Evolutionary conservation across 495 filamentous ascomycete genomes (phyloP).

Genomic region (Mytilinidion resinicola): DNA sequence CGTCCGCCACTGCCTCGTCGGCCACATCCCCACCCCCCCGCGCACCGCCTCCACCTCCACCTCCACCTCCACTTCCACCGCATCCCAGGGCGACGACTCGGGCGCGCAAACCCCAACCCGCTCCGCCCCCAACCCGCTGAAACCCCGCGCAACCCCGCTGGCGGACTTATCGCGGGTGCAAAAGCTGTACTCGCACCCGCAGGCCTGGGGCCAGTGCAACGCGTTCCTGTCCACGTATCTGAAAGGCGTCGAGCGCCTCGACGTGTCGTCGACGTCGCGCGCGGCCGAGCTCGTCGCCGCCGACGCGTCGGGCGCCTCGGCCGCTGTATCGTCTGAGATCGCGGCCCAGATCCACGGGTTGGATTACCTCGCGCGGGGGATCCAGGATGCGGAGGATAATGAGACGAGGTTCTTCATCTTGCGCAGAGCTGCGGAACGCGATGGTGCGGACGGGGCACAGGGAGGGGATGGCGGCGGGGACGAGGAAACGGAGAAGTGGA

Average conservation of each 20-base stretch:
- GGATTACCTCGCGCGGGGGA: slow-evolving; percentile 60
- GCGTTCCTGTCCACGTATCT: slow-evolving; percentile 60
- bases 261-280: slow-evolving; percentile 78
- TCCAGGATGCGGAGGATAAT: slow-evolving; percentile 82
- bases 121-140: slow-evolving; percentile 9
- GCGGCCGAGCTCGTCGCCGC: slow-evolving; percentile 69
- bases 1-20: slow-evolving; percentile 81
- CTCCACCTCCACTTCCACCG: too few relatives aligned
- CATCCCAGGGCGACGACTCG: too few relatives aligned
- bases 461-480: slow-evolving; percentile 32
- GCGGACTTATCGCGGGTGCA: slow-evolving; percentile 45
- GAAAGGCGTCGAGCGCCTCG: slow-evolving; percentile 65
- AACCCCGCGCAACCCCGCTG: slow-evolving; percentile 35
- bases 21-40: slow-evolving; percentile 9
- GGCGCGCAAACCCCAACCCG: slow-evolving; percentile 19
- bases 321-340: slow-evolving; percentile 68
- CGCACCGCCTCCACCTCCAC: slow-evolving; percentile 26
- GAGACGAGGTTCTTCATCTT: slow-evolving; percentile 83
- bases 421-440: slow-evolving; percentile 33
- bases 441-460: slow-evolving; percentile 25
- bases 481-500: slow-evolving; percentile 36
- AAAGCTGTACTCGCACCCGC: slow-evolving; percentile 73
- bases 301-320: slow-evolving; percentile 54
- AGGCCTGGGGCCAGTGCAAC: slow-evolving; percentile 91
- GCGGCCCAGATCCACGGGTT: slow-evolving; percentile 64